A percentile compares a stretch with the other conserved stretches of the same genome.
phyloP scores from a whole-genome alignment of 129 eudicot genomes.

The Silybum marianum region DNA sequence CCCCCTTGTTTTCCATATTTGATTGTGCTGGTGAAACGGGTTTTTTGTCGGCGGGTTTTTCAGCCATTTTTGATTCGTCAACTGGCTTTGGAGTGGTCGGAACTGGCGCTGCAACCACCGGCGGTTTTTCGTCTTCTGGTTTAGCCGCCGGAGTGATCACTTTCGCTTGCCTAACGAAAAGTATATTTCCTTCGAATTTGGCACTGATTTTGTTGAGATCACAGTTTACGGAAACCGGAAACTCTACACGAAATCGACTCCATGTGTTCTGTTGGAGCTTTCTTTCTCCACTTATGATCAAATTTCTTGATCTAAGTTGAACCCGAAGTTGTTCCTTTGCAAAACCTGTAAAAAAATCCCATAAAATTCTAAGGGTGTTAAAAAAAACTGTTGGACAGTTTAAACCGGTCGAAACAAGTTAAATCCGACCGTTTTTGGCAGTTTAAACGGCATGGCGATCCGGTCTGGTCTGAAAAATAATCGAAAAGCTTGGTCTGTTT shows the following conservation, averaged over 20 bases:
- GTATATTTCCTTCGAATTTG: constrained; percentile 57
- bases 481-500: no score
- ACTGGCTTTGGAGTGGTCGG: constrained; percentile 35
- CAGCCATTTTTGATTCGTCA: constrained; percentile 18
- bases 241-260: constrained; percentile 64
- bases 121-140: constrained; percentile 29
- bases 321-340: constrained; percentile 67
- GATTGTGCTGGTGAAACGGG: constrained; percentile 13
- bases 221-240: constrained; percentile 50
- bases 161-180: constrained; percentile 57
- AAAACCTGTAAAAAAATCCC: constrained; percentile 42
- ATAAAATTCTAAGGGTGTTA: neutral
- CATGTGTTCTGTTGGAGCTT: constrained; percentile 44
- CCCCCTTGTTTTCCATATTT: constrained; percentile 7
- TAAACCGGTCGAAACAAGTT: no score
- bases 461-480: no score
- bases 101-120: constrained; percentile 22
- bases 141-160: constrained; percentile 38
- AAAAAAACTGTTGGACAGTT: no score
- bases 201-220: constrained; percentile 59
- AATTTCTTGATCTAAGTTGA: constrained; percentile 41
- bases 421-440: no score
- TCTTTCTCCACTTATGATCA: constrained; percentile 64
- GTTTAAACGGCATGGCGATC: no score
- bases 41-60: constrained; percentile 12